Evolutionary conservation across 331 rosid genomes (phyloP).

Genomic region (Prunus yedoensis): DNA sequence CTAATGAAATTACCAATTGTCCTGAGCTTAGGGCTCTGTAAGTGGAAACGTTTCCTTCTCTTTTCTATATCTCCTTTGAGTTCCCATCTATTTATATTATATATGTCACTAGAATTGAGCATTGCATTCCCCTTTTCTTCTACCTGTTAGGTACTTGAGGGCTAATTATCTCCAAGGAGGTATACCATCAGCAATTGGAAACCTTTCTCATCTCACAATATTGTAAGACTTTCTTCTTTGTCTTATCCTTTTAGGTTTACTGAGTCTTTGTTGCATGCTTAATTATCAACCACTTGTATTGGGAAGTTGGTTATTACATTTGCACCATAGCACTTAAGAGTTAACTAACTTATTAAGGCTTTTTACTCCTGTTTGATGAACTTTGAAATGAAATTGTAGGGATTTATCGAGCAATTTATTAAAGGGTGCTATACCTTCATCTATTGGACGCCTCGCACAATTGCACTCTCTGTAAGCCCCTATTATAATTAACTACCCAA

Average conservation of each 20-base stretch:
- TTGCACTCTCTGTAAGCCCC: too few species aligned
- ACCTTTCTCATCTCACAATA: too few species aligned
- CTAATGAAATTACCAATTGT: slow-evolving; percentile 75
- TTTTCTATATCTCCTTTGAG: background rate
- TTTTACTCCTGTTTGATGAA: slow-evolving; percentile 7
- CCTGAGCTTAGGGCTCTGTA: slow-evolving; percentile 84
- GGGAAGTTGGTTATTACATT: background rate
- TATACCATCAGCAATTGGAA: too few species aligned
- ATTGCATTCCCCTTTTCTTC: background rate
- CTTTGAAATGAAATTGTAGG: slow-evolving; percentile 36
- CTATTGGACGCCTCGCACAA: slow-evolving; percentile 70
- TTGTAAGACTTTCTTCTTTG: too few species aligned
- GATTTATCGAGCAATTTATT: slow-evolving; percentile 82
- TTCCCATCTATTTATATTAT: background rate
- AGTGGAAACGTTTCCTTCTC: slow-evolving; percentile 30
- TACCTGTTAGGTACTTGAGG: slow-evolving; percentile 63
- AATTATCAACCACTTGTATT: background rate
- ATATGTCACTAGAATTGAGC: background rate
- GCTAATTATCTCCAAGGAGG: slow-evolving; percentile 85
- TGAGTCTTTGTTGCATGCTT: too few species aligned
- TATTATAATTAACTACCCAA: too few species aligned
- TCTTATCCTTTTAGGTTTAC: too few species aligned
- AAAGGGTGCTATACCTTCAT: slow-evolving; percentile 88
- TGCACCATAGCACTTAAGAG: slow-evolving; percentile 3
- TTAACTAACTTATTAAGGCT: background rate